Percentiles rank a stretch among this genome's conserved stretches.
Conservation (phyloP, 495 filamentous ascomycete genomes). For the Staphylotrichum tortipilum region DNA sequence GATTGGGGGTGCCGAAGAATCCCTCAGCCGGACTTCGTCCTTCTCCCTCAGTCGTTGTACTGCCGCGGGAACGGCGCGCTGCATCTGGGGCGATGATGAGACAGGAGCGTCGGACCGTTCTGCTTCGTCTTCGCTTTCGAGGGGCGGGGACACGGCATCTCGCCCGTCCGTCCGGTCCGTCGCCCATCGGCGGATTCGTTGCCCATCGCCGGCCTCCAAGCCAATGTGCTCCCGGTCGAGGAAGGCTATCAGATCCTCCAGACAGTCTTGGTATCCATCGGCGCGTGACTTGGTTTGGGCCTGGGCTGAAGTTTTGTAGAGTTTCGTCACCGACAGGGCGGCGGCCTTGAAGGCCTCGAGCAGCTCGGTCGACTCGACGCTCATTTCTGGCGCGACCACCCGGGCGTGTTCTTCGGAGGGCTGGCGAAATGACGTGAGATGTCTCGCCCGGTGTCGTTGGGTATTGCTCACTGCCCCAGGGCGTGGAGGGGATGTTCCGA, state of each 20-base stretch:
- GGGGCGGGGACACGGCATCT: conserved; percentile 32
- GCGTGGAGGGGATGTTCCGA: background rate
- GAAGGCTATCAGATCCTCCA: conserved; percentile 80
- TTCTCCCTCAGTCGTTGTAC: conserved; percentile 27
- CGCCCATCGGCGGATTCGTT: conserved; percentile 75
- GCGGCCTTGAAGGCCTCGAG: conserved; percentile 85
- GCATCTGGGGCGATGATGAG: conserved; percentile 52
- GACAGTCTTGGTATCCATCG: conserved; percentile 85
- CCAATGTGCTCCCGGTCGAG: conserved; percentile 74
- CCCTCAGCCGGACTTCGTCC: conserved; percentile 37
- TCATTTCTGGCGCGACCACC: conserved; percentile 15
- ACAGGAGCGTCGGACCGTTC: conserved; percentile 41
- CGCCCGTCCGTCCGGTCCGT: conserved; percentile 65
- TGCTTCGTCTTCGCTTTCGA: conserved; percentile 69
- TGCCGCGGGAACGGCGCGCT: conserved; percentile 42
- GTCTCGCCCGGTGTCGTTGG: background rate
- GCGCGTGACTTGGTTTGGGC: conserved; percentile 64
- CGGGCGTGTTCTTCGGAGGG: no score
- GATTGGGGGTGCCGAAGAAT: conserved; percentile 26
- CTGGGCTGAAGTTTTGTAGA: conserved; percentile 81
- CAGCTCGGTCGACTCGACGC: conserved; percentile 60
- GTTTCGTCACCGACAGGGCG: conserved; percentile 87
- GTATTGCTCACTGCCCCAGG: background rate
- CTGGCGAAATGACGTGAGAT: background rate
- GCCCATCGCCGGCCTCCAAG: conserved; percentile 69